Base-by-base conservation (phyloP, 1,139 yeast genomes). In the Geotrichum fermentans region DNA sequence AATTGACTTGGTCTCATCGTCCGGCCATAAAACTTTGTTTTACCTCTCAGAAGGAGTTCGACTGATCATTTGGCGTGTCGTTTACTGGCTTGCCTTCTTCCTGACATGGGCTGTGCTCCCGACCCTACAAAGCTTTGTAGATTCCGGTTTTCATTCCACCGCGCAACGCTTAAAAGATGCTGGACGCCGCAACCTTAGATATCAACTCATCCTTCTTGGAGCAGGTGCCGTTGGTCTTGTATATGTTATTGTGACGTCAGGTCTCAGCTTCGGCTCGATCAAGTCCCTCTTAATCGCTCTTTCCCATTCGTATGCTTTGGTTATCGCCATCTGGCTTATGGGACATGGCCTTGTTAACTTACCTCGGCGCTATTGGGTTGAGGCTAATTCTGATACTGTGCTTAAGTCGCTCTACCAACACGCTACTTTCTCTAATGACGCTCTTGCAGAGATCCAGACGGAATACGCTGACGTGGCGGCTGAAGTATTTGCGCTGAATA, bases 291-390 rank as follows among this genome's bases (percentile, higher is more conserved):
- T 83, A 14, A 83, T 87, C 56, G 92, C 94, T 0, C 61, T 85
- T 26, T 79, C 94, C 0, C 94, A 87, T 63, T 80, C 85, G n/a
- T 87, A 86, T 63, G 78, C 95, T 0, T 73, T 87, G 61, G 73
- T 83, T 2, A 63, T 87, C 41, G 90, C 94, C 0, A 72, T 85
- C 28, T 86, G 94, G 94, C 69, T 87, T 49, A 81, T 87, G 85
- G 87, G 92, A 1, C 92, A 86, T 62, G 95, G 95, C 0, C 66
- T 86, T 48, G 78, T 84, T 21, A 74, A 76, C 47, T 72, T 85
- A 2, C 95, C 95, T 0, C 71, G 86, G 49, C 66, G 73, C 36
- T 65, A 69, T 52, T 82, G 86, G 79, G 66, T 69, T 47, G 71
- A 72, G 49, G 79, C 83, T 8, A 65, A 67, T 45, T 70, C 74